Conservation (phyloP, 345 rosid genomes). For the Anacardium occidentale region DNA sequence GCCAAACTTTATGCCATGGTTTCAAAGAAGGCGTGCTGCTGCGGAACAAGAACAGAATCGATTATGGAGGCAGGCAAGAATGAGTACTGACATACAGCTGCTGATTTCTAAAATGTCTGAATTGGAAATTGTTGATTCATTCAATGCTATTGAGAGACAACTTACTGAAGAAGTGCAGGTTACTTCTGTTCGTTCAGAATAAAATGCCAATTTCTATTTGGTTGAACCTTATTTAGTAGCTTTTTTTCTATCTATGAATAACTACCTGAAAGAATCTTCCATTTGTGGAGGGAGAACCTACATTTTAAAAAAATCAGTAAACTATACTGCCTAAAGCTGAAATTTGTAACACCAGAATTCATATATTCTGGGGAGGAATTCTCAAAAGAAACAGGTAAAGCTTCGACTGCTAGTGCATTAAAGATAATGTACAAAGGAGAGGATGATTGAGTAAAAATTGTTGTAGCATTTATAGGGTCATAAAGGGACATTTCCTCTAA, state of each 20-base stretch:
- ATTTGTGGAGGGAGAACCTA: not conserved
- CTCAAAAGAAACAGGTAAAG: not conserved
- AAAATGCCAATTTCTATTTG: slow-evolving; percentile 2
- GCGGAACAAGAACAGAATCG: slow-evolving; percentile 86
- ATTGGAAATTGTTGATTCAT: slow-evolving; percentile 87
- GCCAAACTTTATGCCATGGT: slow-evolving; percentile 95
- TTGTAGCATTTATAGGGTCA: too few relatives aligned
- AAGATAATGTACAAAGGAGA: not conserved
- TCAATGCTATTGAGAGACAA: slow-evolving; percentile 83
- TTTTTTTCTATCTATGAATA: not conserved
- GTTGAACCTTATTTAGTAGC: not conserved
- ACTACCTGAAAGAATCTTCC: not conserved
- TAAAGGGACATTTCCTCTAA: too few relatives aligned
- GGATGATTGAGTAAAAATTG: too few relatives aligned
- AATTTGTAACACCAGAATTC: not conserved
- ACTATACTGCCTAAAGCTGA: not conserved
- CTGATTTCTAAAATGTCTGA: slow-evolving; percentile 74
- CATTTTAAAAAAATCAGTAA: not conserved
- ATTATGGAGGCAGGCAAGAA: slow-evolving; percentile 85
- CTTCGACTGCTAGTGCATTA: not conserved
- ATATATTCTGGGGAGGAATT: not conserved
- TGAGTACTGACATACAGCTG: slow-evolving; percentile 64
- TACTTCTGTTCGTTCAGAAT: slow-evolving; percentile 18
- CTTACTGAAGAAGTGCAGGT: slow-evolving; percentile 72
- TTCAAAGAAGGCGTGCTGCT: slow-evolving; percentile 71